Evolutionary conservation across 2,329 filamentous ascomycete species (phyloP), one percentile per base, ranked within the genome.

Genomic region (Verticillium klebahnii): DNA sequence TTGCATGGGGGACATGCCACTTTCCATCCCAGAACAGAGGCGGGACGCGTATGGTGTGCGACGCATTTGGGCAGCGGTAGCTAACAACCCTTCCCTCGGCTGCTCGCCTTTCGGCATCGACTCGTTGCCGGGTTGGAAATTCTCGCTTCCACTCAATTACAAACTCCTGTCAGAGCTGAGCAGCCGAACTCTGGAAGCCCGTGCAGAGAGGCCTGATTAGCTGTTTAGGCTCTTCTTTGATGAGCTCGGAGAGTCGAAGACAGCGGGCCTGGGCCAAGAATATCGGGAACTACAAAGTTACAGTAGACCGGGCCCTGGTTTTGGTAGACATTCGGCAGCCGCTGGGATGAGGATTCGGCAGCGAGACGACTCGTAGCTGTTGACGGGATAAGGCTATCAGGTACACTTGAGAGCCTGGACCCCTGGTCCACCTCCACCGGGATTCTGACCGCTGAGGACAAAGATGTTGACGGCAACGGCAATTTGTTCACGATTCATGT

Each of bases 101-200:
- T 34, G 58, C 9, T 32, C 17, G 2, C 25, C 36, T 1, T 50
- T 45, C 3, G 39, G 29, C 2, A 40, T 61, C 9, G 56, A 63
- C 12, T 25, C 29, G 2, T n/a, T 54, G 6, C 25, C 32, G 5
- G 17, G 23, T 2, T 12, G 15, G 2, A 36, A 19, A 5, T 39
- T 36, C 39, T 80, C 80, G 17, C 79, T 69, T 1, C 37, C 56
- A 2, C 4, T 14, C 5, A 36, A 57, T 19, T 57, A 57, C 36
- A 17, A 17, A 11, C 34, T 57, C 6, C 34, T 57, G 6, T 11
- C 34, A 17, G 19, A 57, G 19, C 9, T 57, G 6, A 39, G 34
- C 17, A 19, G 19, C 11, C 36, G 40, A 3, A 39, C 40, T n/a
- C 56, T 57, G 5, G 34, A 57, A 17, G 56, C 56, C 23, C 56